phyloP scores from a whole-genome alignment of 2,329 filamentous ascomycete genomes.

The Stagonosporopsis tanaceti region DNA sequence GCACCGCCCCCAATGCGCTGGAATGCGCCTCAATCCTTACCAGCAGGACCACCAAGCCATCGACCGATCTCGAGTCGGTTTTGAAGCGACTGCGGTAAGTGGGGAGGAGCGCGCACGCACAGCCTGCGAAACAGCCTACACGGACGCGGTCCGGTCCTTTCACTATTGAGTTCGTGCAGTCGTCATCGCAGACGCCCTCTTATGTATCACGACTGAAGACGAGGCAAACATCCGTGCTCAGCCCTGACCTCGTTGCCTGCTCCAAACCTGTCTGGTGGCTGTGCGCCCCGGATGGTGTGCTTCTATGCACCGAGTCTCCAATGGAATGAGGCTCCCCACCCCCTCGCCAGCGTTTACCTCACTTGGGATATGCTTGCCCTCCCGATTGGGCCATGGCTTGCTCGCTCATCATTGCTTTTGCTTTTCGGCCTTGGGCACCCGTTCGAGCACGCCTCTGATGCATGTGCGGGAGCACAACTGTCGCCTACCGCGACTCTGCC shows the following conservation, averaged over 20 bases:
- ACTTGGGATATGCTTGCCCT: conserved; percentile 22
- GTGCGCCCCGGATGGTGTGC: conserved; percentile 38
- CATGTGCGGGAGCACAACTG: conserved; percentile 38
- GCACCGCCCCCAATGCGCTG: conserved; percentile 40
- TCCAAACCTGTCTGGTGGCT: conserved; percentile 19
- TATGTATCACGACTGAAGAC: conserved; percentile 24
- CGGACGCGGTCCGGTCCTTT: conserved; percentile 16
- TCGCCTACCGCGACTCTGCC: conserved; percentile 18
- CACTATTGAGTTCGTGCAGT: conserved; percentile 13
- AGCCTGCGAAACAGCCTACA: conserved; percentile 29
- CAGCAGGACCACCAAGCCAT: conserved; percentile 9
- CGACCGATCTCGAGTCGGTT: conserved; percentile 14
- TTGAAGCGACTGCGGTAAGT: conserved; percentile 10
- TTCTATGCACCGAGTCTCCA: conserved; percentile 28
- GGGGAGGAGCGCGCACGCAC: conserved; percentile 15
- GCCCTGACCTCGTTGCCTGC: conserved; percentile 37
- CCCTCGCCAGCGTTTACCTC: conserved; percentile 22
- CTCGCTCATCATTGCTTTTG: conserved; percentile 33
- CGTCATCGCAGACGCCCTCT: conserved; percentile 16
- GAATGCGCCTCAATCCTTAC: conserved; percentile 12
- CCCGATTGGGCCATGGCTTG: conserved; percentile 27
- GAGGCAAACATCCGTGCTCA: conserved; percentile 30
- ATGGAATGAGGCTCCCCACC: conserved; percentile 29
- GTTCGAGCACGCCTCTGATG: conserved; percentile 29
- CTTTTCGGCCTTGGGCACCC: conserved; percentile 15